Evolutionary conservation across 2,329 filamentous ascomycete genomes (phyloP).

Genomic region (Aspergillus carbonarius): DNA sequence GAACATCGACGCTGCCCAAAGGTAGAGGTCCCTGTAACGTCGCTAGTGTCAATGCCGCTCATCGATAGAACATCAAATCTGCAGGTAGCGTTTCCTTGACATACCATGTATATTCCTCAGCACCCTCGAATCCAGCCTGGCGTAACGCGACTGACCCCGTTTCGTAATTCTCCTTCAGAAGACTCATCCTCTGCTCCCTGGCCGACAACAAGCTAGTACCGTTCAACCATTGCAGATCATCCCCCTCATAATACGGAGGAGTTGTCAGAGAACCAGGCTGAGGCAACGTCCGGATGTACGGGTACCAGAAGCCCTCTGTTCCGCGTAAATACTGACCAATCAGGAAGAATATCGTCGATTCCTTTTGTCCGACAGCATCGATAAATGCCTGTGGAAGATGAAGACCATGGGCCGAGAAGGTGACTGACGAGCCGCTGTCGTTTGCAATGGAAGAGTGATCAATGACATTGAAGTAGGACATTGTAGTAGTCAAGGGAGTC

Average conservation of each 20-base stretch:
- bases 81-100: slow-evolving; percentile 3
- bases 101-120: slow-evolving; percentile 42
- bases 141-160: slow-evolving; percentile 31
- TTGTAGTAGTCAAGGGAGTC: slow-evolving; percentile 34
- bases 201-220: slow-evolving; percentile 37
- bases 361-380: slow-evolving; percentile 53
- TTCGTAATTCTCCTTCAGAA: slow-evolving; percentile 42
- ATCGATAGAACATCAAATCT: background rate
- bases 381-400: slow-evolving; percentile 55
- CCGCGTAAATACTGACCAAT: slow-evolving; percentile 65
- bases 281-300: slow-evolving; percentile 66
- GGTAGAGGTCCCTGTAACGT: slow-evolving; percentile 42
- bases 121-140: slow-evolving; percentile 30
- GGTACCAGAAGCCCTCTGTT: slow-evolving; percentile 62
- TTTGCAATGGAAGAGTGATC: slow-evolving; percentile 17
- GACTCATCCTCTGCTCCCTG: slow-evolving; percentile 32
- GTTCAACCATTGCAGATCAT: slow-evolving; percentile 55
- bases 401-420: slow-evolving; percentile 34
- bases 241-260: slow-evolving; percentile 63
- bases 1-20: slow-evolving; percentile 48
- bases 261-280: slow-evolving; percentile 61
- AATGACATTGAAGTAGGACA: slow-evolving; percentile 41
- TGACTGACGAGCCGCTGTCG: background rate
- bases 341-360: slow-evolving; percentile 67
- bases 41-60: background rate